A percentile compares a stretch with the other conserved stretches of the same genome.
Conservation (phyloP, 2,329 filamentous ascomycete species). For the Arthroderma uncinatum region DNA sequence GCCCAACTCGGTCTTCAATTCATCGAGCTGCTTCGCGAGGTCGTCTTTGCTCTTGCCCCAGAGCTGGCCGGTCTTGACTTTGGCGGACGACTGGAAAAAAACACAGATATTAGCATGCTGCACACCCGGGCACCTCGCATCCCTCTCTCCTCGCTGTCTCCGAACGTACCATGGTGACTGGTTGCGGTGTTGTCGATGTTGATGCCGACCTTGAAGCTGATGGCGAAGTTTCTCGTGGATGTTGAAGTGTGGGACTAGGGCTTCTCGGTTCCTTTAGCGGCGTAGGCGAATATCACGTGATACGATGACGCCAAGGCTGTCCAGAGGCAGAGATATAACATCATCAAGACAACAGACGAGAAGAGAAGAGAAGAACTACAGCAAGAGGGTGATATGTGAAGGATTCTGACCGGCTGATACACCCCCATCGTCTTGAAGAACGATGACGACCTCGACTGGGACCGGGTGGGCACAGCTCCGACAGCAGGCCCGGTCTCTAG, state of each 20-base stretch:
- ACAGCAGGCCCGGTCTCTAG: slow-evolving; percentile 77
- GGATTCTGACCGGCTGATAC: neutral
- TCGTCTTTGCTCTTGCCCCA: slow-evolving; percentile 99
- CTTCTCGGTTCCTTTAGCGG: slow-evolving; percentile 23
- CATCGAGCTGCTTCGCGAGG: slow-evolving; percentile 84
- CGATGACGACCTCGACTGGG: slow-evolving; percentile 46
- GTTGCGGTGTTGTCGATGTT: slow-evolving; percentile 35
- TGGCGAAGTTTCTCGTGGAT: slow-evolving; percentile 14
- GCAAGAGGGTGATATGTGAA: neutral
- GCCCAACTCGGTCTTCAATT: slow-evolving; percentile 92
- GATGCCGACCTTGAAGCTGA: slow-evolving; percentile 6
- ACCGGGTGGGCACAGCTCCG: slow-evolving; percentile 86
- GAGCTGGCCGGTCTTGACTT: slow-evolving; percentile 92
- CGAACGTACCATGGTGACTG: slow-evolving; percentile 35
- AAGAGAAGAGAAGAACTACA: neutral
- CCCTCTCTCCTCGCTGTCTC: slow-evolving; percentile 18
- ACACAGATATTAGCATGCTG: slow-evolving; percentile 9
- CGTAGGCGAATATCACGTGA: neutral
- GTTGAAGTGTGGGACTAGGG: slow-evolving; percentile 38
- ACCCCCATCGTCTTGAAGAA: neutral
- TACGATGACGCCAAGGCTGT: neutral
- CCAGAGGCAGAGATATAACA: too few species aligned
- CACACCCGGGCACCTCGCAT: neutral
- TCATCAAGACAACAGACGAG: too few species aligned
- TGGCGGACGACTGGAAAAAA: slow-evolving; percentile 46